Evolutionary conservation across 345 rosid genomes (phyloP), one percentile per base, ranked within the genome.

Genomic region (Noccaea caerulescens): DNA sequence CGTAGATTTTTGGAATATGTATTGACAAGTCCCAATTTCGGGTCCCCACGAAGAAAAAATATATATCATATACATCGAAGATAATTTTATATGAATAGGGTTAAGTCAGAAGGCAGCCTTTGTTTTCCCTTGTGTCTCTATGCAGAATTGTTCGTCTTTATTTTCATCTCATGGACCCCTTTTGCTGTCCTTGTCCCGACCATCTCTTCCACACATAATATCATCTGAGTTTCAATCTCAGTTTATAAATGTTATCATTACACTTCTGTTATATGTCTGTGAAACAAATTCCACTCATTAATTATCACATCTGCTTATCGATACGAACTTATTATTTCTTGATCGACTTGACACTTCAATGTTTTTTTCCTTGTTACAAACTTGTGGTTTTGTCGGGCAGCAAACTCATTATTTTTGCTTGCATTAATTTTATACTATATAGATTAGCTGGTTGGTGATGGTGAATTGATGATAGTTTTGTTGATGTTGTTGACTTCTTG

Each of bases 61-160:
- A 25, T 44, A 69, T 60, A 10, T 25, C 16, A 56, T 23, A 10
- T 5, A 27, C n/a, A 34, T 16, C 14, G 14, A 37, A 30, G 25
- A n/a, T n/a, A n/a, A 47, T 33, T 27, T 27, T 57, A 27, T 33
- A 49, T 66, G 65, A 66, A 59, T 50, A 41, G 39, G 30, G 77
- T 58, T 65, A 73, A 47, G 67, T 73, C 67, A 73, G 77, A 73
- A 66, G 56, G 66, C 77, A 73, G 77, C 67, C 67, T 75, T 68
- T 41, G 30, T 58, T 68, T 20, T 59, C 20, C 32, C 51, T 52
- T 52, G 18, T 45, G 69, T 69, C 65, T 75, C 12, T 61, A 54
- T 69, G 70, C 66, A 75, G 69, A 27, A 62, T n/a, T 63, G 70
- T 47, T 55, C n/a, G 69, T 69, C 70, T 68, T 54, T 61, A 52